Evolutionary conservation across 2,329 filamentous ascomycete genomes (phyloP), one percentile per base, ranked within the genome.

Genomic region (Lecanicillium sp.): DNA sequence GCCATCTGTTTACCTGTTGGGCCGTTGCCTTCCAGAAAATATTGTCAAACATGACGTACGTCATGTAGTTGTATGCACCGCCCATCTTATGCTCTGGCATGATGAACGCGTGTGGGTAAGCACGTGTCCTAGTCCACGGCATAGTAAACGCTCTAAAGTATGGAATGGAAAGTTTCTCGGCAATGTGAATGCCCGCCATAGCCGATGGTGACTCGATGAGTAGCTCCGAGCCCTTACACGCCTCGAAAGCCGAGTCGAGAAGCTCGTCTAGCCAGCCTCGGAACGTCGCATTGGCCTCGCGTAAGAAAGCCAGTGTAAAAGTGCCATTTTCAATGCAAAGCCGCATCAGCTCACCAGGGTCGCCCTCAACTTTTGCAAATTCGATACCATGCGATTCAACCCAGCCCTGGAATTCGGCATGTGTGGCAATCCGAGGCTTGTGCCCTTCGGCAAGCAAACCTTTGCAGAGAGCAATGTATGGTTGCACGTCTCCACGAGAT

Each of bases 131-230:
- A 1, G 92, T 95, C 92, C 92, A 98, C 0, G 92, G 92, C 92
- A 98, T 98, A 14, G 88, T 94, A 56, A 98, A 98, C 0, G 89
- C 90, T 40, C 92, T 80, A 67, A 96, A 96, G 59, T 98, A 98
- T 1, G 92, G 92, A 32, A 98, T 94, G 12, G 78, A 73, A 2
- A 98, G 71, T 17, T 88, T 87, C 63, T 98, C 92, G 2, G 92
- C 92, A 48, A 98, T 94, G 58, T 98, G 92, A 38, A 98, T 95
- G 18, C 92, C 92, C 1, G 84, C 88, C 92, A 98, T 98, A 12
- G 92, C 88, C 41, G 86, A 94, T 0, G 92, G 92, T 33, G 86
- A 94, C 58, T 98, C 92, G 44, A 98, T 95, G 29, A 98, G 69
- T 22, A 98, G 66, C 56, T 98, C 90, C 2, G 83, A 84, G 17